These are phyloP conservation scores for Venturia asperata DNA, from an alignment of 2,329 filamentous ascomycete species.

Conservation along the genomic window DNA sequence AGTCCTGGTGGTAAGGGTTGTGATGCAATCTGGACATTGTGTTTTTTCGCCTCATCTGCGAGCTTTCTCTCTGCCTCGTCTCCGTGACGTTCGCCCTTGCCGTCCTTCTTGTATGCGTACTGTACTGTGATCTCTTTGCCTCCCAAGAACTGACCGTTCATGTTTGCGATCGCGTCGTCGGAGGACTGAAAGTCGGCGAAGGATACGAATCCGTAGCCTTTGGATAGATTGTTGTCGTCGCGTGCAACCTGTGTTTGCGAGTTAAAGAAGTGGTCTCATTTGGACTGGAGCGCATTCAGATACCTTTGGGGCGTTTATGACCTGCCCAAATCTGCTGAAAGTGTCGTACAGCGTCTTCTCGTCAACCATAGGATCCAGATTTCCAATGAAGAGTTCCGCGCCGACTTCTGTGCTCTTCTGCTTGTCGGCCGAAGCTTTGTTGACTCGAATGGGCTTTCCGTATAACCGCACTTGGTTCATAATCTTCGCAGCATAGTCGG, in stretches of 20 bases:
- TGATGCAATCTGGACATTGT: slow-evolving; percentile 79
- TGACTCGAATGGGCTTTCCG: slow-evolving; percentile 91
- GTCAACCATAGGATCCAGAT: slow-evolving; percentile 88
- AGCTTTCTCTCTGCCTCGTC: slow-evolving; percentile 89
- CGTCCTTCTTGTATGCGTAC: slow-evolving; percentile 99
- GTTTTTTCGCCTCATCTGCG: slow-evolving; percentile 84
- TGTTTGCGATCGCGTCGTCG: slow-evolving; percentile 81
- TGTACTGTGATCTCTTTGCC: slow-evolving; percentile 96
- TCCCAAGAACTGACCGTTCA: slow-evolving; percentile 94
- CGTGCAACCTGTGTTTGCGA: slow-evolving; percentile 53
- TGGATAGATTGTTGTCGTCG: slow-evolving; percentile 79
- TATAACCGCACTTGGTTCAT: slow-evolving; percentile 94
- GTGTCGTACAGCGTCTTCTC: slow-evolving; percentile 95
- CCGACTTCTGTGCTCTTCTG: slow-evolving; percentile 89
- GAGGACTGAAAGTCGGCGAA: slow-evolving; percentile 91
- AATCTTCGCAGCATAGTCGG: slow-evolving; percentile 91
- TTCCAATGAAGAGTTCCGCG: slow-evolving; percentile 93
- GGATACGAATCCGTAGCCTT: slow-evolving; percentile 94
- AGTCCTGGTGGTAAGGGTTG: slow-evolving; percentile 70
- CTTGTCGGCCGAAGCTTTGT: slow-evolving; percentile 91
- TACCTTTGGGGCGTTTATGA: slow-evolving; percentile 81
- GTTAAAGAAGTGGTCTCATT: not conserved
- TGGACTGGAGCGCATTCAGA: slow-evolving; percentile 17
- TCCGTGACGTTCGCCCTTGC: slow-evolving; percentile 91
- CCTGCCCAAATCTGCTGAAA: slow-evolving; percentile 82